A percentile compares a stretch with the other conserved stretches of the same genome.
Conservation (phyloP, 1,284 basidiomycete genomes). For the Cryptococcus wingfieldii region DNA sequence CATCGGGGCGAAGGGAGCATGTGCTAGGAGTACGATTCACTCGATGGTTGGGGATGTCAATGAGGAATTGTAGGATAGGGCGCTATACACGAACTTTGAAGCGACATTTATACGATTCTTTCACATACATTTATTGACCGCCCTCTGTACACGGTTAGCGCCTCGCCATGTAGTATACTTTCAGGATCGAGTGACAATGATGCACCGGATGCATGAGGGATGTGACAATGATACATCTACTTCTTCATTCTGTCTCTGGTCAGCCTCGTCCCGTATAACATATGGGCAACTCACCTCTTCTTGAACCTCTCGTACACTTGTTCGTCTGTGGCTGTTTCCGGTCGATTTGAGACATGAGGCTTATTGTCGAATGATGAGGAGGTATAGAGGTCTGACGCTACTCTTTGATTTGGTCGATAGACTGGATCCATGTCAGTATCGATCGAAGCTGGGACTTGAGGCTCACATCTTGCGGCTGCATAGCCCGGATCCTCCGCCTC, state of each 20-base stretch:
- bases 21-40: no score
- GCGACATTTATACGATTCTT: no score
- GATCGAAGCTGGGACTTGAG: background rate
- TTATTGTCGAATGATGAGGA: constrained; percentile 76
- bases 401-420: constrained; percentile 69
- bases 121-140: no score
- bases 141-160: no score
- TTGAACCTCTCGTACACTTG: constrained; percentile 60
- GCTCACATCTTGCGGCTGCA: constrained; percentile 75
- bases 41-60: no score
- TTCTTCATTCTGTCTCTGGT: constrained; percentile 8
- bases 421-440: constrained; percentile 53
- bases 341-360: constrained; percentile 56
- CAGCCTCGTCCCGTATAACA: background rate
- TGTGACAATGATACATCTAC: background rate
- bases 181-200: background rate
- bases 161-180: no score
- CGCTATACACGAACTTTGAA: no score
- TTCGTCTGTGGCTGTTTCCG: constrained; percentile 85
- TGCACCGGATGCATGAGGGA: background rate
- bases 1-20: no score
- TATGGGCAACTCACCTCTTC: constrained; percentile 37
- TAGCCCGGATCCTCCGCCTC: constrained; percentile 60
- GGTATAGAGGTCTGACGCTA: constrained; percentile 79
- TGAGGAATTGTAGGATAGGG: no score